Percentiles rank a stretch among this genome's conserved stretches.
phyloP scores from a whole-genome alignment of 257 asterid genomes.

The Linderniella brevidens region DNA sequence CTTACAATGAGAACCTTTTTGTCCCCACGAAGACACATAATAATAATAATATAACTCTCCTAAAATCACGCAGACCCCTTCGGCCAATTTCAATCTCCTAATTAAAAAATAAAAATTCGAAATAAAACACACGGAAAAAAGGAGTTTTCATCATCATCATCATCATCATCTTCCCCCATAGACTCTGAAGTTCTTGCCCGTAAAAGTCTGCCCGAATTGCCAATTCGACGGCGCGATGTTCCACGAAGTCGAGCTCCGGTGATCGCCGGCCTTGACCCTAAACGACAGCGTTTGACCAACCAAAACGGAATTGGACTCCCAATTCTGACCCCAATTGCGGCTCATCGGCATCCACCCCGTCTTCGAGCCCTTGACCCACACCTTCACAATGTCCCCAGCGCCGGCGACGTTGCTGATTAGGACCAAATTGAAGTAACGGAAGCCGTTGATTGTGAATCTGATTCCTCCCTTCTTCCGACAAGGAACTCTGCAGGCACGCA shows the following conservation, averaged over 20 bases:
- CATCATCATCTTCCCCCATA: too few relatives aligned
- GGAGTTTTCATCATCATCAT: too few relatives aligned
- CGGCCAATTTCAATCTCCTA: too few relatives aligned
- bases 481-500: constrained; percentile 23
- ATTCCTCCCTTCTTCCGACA: constrained; percentile 49
- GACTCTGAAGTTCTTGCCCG: constrained; percentile 46
- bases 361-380: constrained; percentile 38
- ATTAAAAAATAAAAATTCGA: too few relatives aligned
- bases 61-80: too few relatives aligned
- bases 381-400: constrained; percentile 46
- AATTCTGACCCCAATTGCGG: constrained; percentile 81
- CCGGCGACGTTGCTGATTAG: constrained; percentile 62
- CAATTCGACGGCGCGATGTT: constrained; percentile 66
- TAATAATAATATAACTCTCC: too few relatives aligned
- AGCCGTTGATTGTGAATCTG: constrained; percentile 58
- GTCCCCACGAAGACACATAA: too few relatives aligned
- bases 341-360: constrained; percentile 54
- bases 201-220: constrained; percentile 79
- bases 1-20: too few relatives aligned
- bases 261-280: constrained; percentile 52
- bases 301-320: constrained; percentile 42
- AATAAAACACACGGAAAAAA: too few relatives aligned
- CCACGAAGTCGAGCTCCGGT: constrained; percentile 44
- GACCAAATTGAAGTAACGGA: constrained; percentile 53
- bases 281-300: constrained; percentile 61